Evolutionary conservation across 2,329 filamentous ascomycete genomes (phyloP).

Genomic region (Ophiocordyceps camponoti-rufipedis): DNA sequence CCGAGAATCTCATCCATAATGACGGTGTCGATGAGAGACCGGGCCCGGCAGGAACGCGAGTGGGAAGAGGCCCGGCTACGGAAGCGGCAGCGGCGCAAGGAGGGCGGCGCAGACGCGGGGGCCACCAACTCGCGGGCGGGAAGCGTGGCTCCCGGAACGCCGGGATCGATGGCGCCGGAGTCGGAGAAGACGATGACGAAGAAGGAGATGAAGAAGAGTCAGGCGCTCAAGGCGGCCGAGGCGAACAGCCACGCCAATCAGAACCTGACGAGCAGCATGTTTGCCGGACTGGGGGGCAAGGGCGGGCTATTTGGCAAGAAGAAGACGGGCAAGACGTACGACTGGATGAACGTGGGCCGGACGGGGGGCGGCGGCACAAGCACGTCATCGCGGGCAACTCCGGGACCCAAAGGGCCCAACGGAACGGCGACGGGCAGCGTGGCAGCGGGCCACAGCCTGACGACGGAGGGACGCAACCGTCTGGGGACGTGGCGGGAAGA

Average conservation of each 20-base stretch:
- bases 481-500: slow-evolving; percentile 67
- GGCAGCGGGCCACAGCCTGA: slow-evolving; percentile 22
- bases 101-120: slow-evolving; percentile 33
- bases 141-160: slow-evolving; percentile 40
- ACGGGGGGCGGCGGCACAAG: slow-evolving; percentile 30
- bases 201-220: slow-evolving; percentile 65
- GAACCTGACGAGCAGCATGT: slow-evolving; percentile 66
- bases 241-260: slow-evolving; percentile 65
- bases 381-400: slow-evolving; percentile 24
- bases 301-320: slow-evolving; percentile 38
- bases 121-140: slow-evolving; percentile 31
- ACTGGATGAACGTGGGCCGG: slow-evolving; percentile 47
- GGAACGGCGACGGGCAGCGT: slow-evolving; percentile 13
- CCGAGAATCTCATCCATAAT: slow-evolving; percentile 31
- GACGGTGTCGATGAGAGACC: slow-evolving; percentile 36
- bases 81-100: slow-evolving; percentile 46
- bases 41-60: slow-evolving; percentile 48
- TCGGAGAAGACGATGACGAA: slow-evolving; percentile 58
- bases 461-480: slow-evolving; percentile 40
- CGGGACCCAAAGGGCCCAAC: slow-evolving; percentile 14
- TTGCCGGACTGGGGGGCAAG: slow-evolving; percentile 44
- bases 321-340: slow-evolving; percentile 49
- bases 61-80: slow-evolving; percentile 54
- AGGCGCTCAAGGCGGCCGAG: slow-evolving; percentile 60
- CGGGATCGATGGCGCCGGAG: slow-evolving; percentile 44